These are phyloP conservation scores for Articulospora tetracladia DNA, from an alignment of 495 filamentous ascomycete genomes.

Conservation along the genomic window DNA sequence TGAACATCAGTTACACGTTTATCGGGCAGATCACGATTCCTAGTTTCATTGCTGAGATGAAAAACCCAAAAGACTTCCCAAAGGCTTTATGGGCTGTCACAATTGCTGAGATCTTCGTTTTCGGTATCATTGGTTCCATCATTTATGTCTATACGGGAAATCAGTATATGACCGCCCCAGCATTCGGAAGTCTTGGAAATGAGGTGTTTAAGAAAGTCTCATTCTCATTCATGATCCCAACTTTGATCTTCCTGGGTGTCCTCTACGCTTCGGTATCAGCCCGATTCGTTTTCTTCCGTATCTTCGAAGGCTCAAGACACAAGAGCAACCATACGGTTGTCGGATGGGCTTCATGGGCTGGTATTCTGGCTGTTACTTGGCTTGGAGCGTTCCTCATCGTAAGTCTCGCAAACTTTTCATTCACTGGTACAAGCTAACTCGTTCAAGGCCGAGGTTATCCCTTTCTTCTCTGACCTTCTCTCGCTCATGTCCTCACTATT, in stretches of 20 bases:
- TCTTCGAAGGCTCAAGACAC: slow-evolving; percentile 74
- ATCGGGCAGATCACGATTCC: slow-evolving; percentile 90
- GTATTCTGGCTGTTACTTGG: slow-evolving; percentile 72
- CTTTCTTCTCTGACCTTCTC: slow-evolving; percentile 81
- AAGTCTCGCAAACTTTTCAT: neutral
- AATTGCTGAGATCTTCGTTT: slow-evolving; percentile 78
- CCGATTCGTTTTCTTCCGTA: slow-evolving; percentile 81
- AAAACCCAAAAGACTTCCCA: slow-evolving; percentile 79
- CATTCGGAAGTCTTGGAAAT: slow-evolving; percentile 74
- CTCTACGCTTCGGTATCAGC: slow-evolving; percentile 85
- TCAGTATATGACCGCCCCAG: slow-evolving; percentile 76
- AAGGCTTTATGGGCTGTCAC: slow-evolving; percentile 87
- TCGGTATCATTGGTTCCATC: slow-evolving; percentile 69
- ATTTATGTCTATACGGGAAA: slow-evolving; percentile 81
- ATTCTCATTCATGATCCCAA: slow-evolving; percentile 92
- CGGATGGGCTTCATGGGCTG: slow-evolving; percentile 75
- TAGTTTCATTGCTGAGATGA: slow-evolving; percentile 91
- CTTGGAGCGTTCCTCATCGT: slow-evolving; percentile 55
- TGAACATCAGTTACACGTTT: slow-evolving; percentile 91
- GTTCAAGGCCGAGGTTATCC: slow-evolving; percentile 76
- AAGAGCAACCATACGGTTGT: slow-evolving; percentile 74
- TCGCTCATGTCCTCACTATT: slow-evolving; percentile 87
- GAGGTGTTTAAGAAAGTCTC: slow-evolving; percentile 73
- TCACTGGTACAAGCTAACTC: neutral
- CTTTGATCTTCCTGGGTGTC: slow-evolving; percentile 83